Evolutionary conservation across 2,329 filamentous ascomycete species (phyloP), one percentile per base, ranked within the genome.

Genomic region (Pyrenochaeta sp.): DNA sequence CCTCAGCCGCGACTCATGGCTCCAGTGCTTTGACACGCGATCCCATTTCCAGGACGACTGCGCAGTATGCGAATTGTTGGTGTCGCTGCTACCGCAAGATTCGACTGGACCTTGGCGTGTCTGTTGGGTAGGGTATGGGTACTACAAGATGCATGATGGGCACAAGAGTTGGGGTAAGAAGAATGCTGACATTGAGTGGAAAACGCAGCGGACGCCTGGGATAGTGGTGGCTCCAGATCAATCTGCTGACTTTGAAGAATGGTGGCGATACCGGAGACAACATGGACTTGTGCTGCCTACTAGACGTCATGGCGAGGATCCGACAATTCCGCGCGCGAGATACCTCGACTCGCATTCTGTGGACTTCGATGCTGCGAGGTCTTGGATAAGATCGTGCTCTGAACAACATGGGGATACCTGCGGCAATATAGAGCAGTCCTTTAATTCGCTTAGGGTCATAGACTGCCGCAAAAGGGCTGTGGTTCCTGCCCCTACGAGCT

Each of bases 121-220:
- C 43, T 45, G 43, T 45, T 45, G 43, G 43, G 43, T 45, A 15
- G 43, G 43, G 9, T 45, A 27, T 30, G 43, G 43, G n/a, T 45
- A 28, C 30, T 45, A 30, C 24, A 45, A 28, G 24, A 45, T 27
- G 27, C 22, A 30, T n/a, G 43, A 45, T 9, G 7, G 12, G 9
- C 13, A 30, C n/a, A 45, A 45, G 10, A 28, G 19, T 13, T 45
- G 43, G 43, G 27, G 43, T n/a, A 45, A 28, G 12, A 25, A 9
- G 24, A 30, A 45, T 27, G 43, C 22, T 13, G 22, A 19, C 5
- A 45, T 45, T 9, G 27, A 13, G 5, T 45, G 43, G 43, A 6
- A 12, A 28, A 45, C 27, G 7, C 43, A 45, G 9, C 22, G 43
- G 27, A 45, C 43, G 12, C 43, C 43, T 9, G 22, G 7, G 7